These are phyloP conservation scores for Micromonas commoda DNA, from an alignment of 139 green algal species.

Conservation along the genomic window DNA sequence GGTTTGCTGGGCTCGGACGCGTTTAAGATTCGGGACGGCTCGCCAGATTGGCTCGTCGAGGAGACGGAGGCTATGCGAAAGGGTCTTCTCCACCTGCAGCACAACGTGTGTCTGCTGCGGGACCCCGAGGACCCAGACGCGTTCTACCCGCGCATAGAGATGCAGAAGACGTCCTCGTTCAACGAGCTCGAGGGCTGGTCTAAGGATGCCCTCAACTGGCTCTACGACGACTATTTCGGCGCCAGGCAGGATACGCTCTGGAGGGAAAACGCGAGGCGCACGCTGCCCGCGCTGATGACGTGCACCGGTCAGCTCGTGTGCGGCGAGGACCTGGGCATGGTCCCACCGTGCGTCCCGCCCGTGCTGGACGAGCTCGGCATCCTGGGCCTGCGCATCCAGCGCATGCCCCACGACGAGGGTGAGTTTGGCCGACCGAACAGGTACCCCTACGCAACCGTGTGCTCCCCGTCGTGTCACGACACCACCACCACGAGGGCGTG, in stretches of 20 bases:
- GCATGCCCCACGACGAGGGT: slow-evolving; percentile 34
- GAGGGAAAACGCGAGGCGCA: slow-evolving; percentile 61
- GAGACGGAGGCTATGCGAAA: slow-evolving; percentile 45
- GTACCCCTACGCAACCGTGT: slow-evolving; percentile 76
- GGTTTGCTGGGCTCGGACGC: slow-evolving; percentile 33
- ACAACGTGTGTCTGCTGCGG: slow-evolving; percentile 60
- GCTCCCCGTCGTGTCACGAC: slow-evolving; percentile 86
- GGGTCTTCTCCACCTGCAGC: slow-evolving; percentile 68
- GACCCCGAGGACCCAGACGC: slow-evolving; percentile 52
- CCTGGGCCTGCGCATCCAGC: slow-evolving; percentile 53
- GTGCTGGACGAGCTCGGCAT: slow-evolving; percentile 73
- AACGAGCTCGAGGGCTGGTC: slow-evolving; percentile 47
- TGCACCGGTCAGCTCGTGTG: slow-evolving; percentile 83
- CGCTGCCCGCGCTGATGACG: slow-evolving; percentile 73
- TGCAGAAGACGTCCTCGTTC: slow-evolving; percentile 67
- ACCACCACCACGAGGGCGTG: slow-evolving; percentile 73
- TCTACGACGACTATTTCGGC: slow-evolving; percentile 89
- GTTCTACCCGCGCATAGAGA: slow-evolving; percentile 62
- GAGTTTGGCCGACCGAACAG: slow-evolving; percentile 61
- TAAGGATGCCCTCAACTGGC: slow-evolving; percentile 50
- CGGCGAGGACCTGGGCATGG: slow-evolving; percentile 88
- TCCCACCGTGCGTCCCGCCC: slow-evolving; percentile 81
- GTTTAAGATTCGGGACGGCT: slow-evolving; percentile 43
- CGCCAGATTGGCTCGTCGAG: slow-evolving; percentile 55
- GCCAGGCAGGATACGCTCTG: slow-evolving; percentile 67